phyloP scores from a whole-genome alignment of 139 green algal species.

The Deuterostichococcus epilithicus region DNA sequence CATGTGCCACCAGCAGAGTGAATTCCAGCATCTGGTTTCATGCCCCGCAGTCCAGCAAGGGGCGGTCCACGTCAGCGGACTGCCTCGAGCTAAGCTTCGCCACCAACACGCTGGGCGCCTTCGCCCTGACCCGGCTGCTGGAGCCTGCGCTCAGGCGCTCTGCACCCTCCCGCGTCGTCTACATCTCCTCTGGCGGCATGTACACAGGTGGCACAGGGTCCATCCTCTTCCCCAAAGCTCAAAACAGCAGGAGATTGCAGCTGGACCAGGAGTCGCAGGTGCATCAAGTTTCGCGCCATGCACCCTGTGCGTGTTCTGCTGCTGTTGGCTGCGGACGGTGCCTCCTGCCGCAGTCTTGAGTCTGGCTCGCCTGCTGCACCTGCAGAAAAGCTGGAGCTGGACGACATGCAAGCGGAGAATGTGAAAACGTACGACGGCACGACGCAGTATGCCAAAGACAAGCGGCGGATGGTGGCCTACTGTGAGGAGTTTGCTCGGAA shows the following conservation, averaged over 20 bases:
- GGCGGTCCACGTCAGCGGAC: constrained; percentile 39
- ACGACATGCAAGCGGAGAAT: constrained; percentile 32
- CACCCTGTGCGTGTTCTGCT: too few species aligned
- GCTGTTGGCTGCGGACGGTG: neutral
- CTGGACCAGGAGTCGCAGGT: too few species aligned
- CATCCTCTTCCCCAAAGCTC: too few species aligned
- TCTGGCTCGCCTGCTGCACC: neutral
- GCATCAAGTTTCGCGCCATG: too few species aligned
- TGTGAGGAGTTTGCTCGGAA: constrained; percentile 43
- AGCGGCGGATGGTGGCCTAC: constrained; percentile 45
- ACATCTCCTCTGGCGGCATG: constrained; percentile 57
- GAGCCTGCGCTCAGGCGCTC: constrained; percentile 31
- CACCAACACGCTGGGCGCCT: constrained; percentile 57
- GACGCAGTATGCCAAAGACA: constrained; percentile 52
- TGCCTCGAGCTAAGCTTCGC: constrained; percentile 62
- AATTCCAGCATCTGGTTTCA: constrained; percentile 1
- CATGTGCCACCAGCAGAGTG: too few species aligned
- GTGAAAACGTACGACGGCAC: constrained; percentile 39
- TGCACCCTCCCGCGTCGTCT: constrained; percentile 42
- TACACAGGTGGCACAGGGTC: constrained; percentile 20
- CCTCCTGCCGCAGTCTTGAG: neutral
- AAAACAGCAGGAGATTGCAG: too few species aligned
- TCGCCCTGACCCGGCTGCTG: constrained; percentile 51
- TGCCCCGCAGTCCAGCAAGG: constrained; percentile 18
- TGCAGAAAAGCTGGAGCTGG: constrained; percentile 38